Base-by-base conservation (phyloP, 208 protist species). In the Eutreptiella sp. region DNA sequence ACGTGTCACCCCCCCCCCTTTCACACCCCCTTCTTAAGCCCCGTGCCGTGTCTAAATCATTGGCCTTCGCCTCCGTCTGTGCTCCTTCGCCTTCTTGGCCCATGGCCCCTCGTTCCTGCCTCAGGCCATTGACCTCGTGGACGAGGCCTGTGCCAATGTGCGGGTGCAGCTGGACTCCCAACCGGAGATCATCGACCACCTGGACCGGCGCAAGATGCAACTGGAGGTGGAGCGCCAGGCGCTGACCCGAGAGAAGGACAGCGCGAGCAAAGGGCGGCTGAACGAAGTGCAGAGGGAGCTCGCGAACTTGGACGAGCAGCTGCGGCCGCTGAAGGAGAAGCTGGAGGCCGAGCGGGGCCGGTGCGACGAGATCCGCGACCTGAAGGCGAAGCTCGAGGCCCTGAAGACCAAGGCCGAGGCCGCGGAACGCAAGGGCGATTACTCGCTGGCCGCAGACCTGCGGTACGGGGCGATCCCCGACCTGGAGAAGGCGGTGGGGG, bases 391-490 rank as follows among this genome's bases (percentile, higher is more conserved):
- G 69, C 73, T 97, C 3, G 87, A 97, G 14, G 79, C 81, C 45
- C 83, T 84, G 55, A 73, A 80, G 45, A 70, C 73, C 42, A 95
- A 95, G 66, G 57, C 97, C 2, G 80, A 88, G 38, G 57, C 80
- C 14, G 93, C 94, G 3, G 77, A 92, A 65, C 78, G 91, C 27
- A 73, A 65, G n/a, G 53, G 80, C 7, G 90, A 98, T 66, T 83
- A 94, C 60, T 72, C 73, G 38, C 47, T 73, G 1, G 95, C 88
- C 0, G 88, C 90, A 0, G 94, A 98, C 53, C 79, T 98, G 38
- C 77, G 85, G 54, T 98, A 97, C 80, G 84, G 84, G 64, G 88
- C 83, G 23, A 96, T 98, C 27, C 96, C 96, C 5, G 77, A 94
- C 21, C 50, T 98, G 1, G 76, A 95, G 50, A 77, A 90, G 38